Evolutionary conservation across 2,329 filamentous ascomycete species (phyloP).

Genomic region (Westerdykella ornata): DNA sequence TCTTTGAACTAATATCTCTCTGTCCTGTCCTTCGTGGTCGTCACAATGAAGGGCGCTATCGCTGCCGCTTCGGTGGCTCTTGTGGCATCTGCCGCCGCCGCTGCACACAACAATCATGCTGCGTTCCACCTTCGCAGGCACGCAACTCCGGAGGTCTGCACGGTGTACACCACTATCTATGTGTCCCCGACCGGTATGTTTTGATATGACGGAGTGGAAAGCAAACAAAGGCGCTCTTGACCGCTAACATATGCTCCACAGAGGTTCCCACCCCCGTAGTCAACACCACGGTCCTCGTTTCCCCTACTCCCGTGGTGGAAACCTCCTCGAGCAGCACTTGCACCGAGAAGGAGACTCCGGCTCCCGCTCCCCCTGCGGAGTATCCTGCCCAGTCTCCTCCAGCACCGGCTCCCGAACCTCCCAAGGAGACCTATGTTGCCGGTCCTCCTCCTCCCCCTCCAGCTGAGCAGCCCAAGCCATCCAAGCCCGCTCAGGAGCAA

Average conservation of each 20-base stretch:
- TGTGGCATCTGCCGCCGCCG: constrained; percentile 49
- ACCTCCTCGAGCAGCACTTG: constrained; percentile 69
- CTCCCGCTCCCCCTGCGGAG: constrained; percentile 47
- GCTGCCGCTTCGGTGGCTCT: constrained; percentile 56
- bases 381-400: constrained; percentile 1
- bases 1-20: constrained; percentile 42
- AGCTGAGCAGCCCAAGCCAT: constrained; percentile 2
- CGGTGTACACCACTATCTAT: constrained; percentile 58
- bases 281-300: constrained; percentile 23
- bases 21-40: constrained; percentile 17
- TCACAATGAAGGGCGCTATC: constrained; percentile 68
- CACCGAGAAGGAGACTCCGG: constrained; percentile 55
- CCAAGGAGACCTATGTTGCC: constrained; percentile 51
- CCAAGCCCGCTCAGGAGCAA: constrained; percentile 9
- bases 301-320: constrained; percentile 39
- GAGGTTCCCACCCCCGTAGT: constrained; percentile 19
- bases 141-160: constrained; percentile 51
- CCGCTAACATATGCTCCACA: constrained; percentile 6
- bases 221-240: neutral
- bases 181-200: constrained; percentile 14
- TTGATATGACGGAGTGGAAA: neutral
- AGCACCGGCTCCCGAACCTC: constrained; percentile 59
- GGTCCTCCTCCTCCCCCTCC: constrained; percentile 12
- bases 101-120: constrained; percentile 59
- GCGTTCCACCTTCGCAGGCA: constrained; percentile 52